Evolutionary conservation across 176 grass and related monocot species (phyloP).

Genomic region (Miscanthus lutarioriparius): DNA sequence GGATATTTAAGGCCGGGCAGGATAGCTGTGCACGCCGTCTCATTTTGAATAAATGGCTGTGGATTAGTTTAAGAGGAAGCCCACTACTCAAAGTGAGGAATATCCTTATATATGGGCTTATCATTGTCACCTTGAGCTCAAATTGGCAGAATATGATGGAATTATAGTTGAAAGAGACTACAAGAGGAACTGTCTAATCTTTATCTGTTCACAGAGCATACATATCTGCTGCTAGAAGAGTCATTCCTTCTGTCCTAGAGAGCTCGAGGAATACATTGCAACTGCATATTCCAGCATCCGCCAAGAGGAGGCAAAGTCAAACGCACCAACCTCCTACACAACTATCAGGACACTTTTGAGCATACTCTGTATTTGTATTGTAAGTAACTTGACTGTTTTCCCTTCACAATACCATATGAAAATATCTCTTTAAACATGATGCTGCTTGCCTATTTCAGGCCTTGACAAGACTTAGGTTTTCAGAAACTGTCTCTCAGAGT

Average conservation of each 20-base stretch:
- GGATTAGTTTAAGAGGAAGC: background rate
- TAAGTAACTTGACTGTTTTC: constrained; percentile 46
- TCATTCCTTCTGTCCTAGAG: constrained; percentile 79
- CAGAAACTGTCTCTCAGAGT: constrained; percentile 83
- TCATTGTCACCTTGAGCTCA: background rate
- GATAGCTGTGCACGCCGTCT: background rate
- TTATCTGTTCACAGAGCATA: constrained; percentile 75
- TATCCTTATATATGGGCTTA: constrained; percentile 51
- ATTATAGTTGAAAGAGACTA: background rate
- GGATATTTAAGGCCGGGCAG: background rate
- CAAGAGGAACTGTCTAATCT: constrained; percentile 8
- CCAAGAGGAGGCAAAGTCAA: constrained; percentile 99
- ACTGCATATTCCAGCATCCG: constrained; percentile 97
- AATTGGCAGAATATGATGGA: background rate
- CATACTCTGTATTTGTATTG: constrained; percentile 95
- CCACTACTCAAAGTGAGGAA: too few species aligned
- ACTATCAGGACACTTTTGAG: constrained; percentile 94
- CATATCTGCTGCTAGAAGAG: constrained; percentile 91
- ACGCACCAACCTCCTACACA: constrained; percentile 96
- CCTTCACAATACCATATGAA: background rate
- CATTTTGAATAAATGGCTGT: background rate
- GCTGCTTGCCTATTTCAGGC: constrained; percentile 48
- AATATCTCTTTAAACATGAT: background rate
- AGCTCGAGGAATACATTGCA: constrained; percentile 97
- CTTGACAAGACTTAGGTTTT: constrained; percentile 92